phyloP scores from a whole-genome alignment of 2,329 filamentous ascomycete genomes.

The Aspergillus sp. region DNA sequence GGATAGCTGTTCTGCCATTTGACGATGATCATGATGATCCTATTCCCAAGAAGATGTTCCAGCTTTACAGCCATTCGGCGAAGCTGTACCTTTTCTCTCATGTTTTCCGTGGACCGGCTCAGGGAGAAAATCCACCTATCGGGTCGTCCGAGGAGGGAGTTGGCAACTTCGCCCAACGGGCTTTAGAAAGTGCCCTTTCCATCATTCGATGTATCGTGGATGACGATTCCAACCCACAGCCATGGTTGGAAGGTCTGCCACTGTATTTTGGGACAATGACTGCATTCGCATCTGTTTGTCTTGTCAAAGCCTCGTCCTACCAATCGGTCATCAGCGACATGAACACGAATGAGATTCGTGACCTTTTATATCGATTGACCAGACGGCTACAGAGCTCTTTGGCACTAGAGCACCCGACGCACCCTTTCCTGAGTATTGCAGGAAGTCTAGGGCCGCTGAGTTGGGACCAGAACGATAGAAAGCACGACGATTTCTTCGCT shows the following conservation, averaged over 20 bases:
- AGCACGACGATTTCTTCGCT: background rate
- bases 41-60: background rate
- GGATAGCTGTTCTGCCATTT: background rate
- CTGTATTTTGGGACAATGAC: conserved; percentile 14
- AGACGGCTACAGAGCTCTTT: background rate
- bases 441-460: background rate
- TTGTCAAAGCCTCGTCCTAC: conserved; percentile 9
- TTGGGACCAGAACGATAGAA: background rate
- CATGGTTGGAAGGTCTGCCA: conserved; percentile 8
- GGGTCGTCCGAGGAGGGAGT: background rate
- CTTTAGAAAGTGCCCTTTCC: background rate
- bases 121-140: background rate
- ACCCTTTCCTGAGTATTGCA: conserved; percentile 4
- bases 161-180: background rate
- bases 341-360: background rate
- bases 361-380: background rate
- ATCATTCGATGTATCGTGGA: background rate
- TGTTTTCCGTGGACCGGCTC: background rate
- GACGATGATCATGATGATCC: background rate
- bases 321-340: background rate
- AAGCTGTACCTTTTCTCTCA: background rate
- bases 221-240: background rate
- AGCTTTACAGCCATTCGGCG: background rate
- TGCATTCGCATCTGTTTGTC: conserved; percentile 16
- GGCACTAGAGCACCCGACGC: background rate